phyloP scores from a whole-genome alignment of 2,329 filamentous ascomycete species.

The Colletotrichum sp. region DNA sequence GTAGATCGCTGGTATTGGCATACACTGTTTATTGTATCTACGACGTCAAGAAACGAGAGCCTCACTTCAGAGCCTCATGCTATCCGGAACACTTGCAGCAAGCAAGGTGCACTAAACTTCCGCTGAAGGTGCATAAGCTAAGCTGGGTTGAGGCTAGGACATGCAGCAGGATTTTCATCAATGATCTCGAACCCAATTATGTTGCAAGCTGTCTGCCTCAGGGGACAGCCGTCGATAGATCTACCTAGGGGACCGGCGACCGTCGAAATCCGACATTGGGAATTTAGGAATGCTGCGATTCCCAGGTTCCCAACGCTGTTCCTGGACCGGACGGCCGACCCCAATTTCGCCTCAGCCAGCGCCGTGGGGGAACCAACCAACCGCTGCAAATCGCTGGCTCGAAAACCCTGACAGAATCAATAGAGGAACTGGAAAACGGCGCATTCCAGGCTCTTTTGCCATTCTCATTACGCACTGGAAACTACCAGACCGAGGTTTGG shows the following conservation, averaged over 20 bases:
- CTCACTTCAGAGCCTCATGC: background rate
- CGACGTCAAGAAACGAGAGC: background rate
- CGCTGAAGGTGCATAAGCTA: background rate
- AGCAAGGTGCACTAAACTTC: background rate
- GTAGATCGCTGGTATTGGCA: background rate
- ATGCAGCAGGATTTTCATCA: background rate
- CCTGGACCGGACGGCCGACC: background rate
- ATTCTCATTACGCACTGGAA: background rate
- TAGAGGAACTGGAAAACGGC: background rate
- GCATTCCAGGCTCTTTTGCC: background rate
- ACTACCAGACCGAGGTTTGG: background rate
- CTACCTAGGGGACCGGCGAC: background rate
- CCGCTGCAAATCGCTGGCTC: background rate
- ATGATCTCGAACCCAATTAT: background rate
- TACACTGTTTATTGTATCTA: background rate
- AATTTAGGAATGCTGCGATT: background rate
- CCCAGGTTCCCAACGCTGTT: background rate
- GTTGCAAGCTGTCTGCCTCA: background rate
- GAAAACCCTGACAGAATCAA: background rate
- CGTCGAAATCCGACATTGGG: background rate
- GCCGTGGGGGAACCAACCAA: background rate
- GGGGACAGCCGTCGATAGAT: background rate
- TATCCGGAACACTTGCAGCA: background rate
- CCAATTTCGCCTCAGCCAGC: background rate
- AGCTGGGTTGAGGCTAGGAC: background rate